A percentile compares a stretch with the other conserved stretches of the same genome.
These are phyloP conservation scores for Spergularia azorica DNA, from an alignment of 179 eudicot species.

Conservation along the genomic window DNA sequence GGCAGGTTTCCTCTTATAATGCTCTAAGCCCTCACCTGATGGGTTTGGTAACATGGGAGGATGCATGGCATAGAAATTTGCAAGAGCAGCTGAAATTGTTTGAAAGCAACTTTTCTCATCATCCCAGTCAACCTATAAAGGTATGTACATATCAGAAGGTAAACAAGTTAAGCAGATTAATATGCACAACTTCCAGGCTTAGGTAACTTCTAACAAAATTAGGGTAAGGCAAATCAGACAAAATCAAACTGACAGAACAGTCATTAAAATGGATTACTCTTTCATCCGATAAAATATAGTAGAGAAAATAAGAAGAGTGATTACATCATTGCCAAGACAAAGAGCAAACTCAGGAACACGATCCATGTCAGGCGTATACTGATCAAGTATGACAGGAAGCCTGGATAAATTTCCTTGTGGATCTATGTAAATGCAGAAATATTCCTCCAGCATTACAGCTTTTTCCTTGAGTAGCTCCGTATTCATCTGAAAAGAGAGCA, in stretches of 20 bases:
- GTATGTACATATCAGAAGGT: slow-evolving; percentile 19
- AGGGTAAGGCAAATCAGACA: not conserved
- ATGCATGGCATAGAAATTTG: slow-evolving; percentile 92
- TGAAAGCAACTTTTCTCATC: slow-evolving; percentile 87
- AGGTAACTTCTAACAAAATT: not conserved
- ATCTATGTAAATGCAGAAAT: slow-evolving; percentile 77
- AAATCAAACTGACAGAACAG: not conserved
- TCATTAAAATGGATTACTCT: not conserved
- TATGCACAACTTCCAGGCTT: not conserved
- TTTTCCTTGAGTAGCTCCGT: slow-evolving; percentile 70
- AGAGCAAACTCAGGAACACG: slow-evolving; percentile 77
- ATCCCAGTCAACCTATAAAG: slow-evolving; percentile 84
- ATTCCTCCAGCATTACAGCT: slow-evolving; percentile 84
- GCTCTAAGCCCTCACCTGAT: slow-evolving; percentile 70
- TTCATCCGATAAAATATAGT: not conserved
- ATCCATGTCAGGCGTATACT: slow-evolving; percentile 98
- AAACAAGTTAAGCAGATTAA: slow-evolving; percentile 1
- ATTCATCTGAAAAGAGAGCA: slow-evolving; percentile 59
- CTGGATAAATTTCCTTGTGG: slow-evolving; percentile 70
- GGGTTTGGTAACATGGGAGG: slow-evolving; percentile 97
- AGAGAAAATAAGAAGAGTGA: slow-evolving; percentile 22
- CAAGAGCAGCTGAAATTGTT: slow-evolving; percentile 87
- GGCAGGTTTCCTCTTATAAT: slow-evolving; percentile 49
- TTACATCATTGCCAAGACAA: slow-evolving; percentile 83
- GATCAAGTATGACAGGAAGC: slow-evolving; percentile 94